Percentiles rank a stretch among this genome's conserved stretches.
Evolutionary conservation across 1,139 yeast genomes (phyloP).

Genomic region (Suhomyces choctaworum): DNA sequence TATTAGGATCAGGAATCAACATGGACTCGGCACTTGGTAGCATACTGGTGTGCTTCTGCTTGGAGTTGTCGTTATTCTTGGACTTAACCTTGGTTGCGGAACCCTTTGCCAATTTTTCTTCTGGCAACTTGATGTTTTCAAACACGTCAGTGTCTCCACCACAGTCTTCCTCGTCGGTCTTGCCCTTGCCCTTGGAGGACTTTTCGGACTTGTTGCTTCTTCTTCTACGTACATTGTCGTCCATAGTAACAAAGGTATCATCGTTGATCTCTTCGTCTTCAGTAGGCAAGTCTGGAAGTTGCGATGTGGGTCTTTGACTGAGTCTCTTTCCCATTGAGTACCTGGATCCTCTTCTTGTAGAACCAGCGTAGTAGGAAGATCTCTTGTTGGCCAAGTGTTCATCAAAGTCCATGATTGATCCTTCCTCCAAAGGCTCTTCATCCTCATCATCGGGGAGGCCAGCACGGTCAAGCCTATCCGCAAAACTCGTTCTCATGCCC

Average conservation of each 20-base stretch:
- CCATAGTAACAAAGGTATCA: constrained; percentile 41
- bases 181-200: constrained; percentile 15
- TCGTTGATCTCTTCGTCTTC: constrained; percentile 20
- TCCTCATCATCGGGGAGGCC: constrained; percentile 33
- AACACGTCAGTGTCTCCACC: constrained; percentile 33
- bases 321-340: constrained; percentile 24
- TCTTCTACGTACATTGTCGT: constrained; percentile 25
- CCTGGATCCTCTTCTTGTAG: constrained; percentile 21
- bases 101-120: constrained; percentile 20
- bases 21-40: constrained; percentile 40
- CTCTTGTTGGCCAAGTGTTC: constrained; percentile 45
- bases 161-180: constrained; percentile 22
- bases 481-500: constrained; percentile 44
- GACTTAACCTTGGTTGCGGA: not conserved
- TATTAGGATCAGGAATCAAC: constrained; percentile 35
- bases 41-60: constrained; percentile 26
- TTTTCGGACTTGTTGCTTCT: constrained; percentile 12
- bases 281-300: constrained; percentile 36
- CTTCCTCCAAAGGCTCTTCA: constrained; percentile 38
- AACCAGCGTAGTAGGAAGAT: constrained; percentile 34
- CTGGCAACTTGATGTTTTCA: constrained; percentile 48
- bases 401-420: constrained; percentile 45
- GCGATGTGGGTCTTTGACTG: constrained; percentile 32
- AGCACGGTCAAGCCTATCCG: constrained; percentile 45
- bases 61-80: not conserved